Evolutionary conservation across 805 yeast genomes (phyloP).

Genomic region (Yamadazyma scolyti): DNA sequence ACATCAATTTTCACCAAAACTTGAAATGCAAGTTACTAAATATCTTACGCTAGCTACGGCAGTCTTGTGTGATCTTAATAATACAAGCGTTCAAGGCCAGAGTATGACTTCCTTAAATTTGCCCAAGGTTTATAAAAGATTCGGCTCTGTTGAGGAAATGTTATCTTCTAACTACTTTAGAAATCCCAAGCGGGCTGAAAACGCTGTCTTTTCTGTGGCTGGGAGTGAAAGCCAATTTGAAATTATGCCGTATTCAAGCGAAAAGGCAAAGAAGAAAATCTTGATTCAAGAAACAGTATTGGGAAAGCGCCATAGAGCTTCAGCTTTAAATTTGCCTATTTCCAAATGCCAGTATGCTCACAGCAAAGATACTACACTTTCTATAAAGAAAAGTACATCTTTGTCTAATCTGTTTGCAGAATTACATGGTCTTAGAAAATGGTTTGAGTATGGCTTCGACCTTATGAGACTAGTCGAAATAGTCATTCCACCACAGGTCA

Average conservation of each 20-base stretch:
- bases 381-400: conserved; percentile 7
- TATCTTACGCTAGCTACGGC: too few relatives aligned
- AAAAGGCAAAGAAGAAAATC: neutral
- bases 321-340: conserved; percentile 4
- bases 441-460: too few relatives aligned
- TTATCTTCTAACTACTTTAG: conserved; percentile 5
- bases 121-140: conserved; percentile 2
- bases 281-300: conserved; percentile 3
- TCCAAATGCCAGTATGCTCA: conserved; percentile 4
- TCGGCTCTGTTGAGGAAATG: conserved; percentile 4
- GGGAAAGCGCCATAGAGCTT: conserved; percentile 4
- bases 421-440: too few relatives aligned
- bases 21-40: too few relatives aligned
- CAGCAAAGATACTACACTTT: conserved; percentile 2
- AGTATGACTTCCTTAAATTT: too few relatives aligned
- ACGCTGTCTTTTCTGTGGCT: conserved; percentile 2
- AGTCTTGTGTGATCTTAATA: too few relatives aligned
- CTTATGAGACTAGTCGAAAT: too few relatives aligned
- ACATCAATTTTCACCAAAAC: too few relatives aligned
- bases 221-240: conserved; percentile 2
- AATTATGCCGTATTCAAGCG: conserved; percentile 4
- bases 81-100: too few relatives aligned
- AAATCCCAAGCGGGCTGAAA: conserved; percentile 2
- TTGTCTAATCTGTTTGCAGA: conserved; percentile 1
- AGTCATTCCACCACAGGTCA: too few relatives aligned